Conservation (phyloP, 1,284 basidiomycete genomes). For the Pseudozyma flocculosa region DNA sequence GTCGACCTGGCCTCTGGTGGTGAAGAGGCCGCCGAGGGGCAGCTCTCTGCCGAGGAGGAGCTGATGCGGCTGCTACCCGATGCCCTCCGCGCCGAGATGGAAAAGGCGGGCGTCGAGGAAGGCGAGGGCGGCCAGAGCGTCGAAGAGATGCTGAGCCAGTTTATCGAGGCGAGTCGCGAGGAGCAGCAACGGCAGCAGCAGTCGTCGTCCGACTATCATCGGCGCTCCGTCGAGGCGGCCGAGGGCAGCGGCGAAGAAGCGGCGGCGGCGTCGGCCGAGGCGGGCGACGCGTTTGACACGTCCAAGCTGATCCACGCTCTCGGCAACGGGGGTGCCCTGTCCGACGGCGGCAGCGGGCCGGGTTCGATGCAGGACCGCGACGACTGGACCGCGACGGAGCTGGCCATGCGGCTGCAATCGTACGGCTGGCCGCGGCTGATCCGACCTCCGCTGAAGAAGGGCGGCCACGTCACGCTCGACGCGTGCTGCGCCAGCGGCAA, state of each 20-base stretch:
- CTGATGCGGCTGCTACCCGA: conserved; percentile 30
- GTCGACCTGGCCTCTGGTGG: neutral
- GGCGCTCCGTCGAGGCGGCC: too few species aligned
- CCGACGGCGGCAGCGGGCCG: too few species aligned
- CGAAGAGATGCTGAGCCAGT: neutral
- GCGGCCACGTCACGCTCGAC: conserved; percentile 90
- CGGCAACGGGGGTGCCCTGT: too few species aligned
- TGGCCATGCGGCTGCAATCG: conserved; percentile 41
- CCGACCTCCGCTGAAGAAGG: conserved; percentile 83
- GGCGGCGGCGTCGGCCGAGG: neutral
- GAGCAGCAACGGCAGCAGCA: conserved; percentile 1
- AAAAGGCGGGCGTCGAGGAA: conserved; percentile 1
- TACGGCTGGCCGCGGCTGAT: conserved; percentile 81
- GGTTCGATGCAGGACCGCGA: too few species aligned
- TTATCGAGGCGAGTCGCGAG: neutral
- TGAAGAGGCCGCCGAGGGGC: too few species aligned
- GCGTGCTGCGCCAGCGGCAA: conserved; percentile 80
- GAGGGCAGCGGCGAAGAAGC: neutral
- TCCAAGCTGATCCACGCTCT: too few species aligned
- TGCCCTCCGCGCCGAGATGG: conserved; percentile 21
- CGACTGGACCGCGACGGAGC: conserved; percentile 6
- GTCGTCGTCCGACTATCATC: too few species aligned
- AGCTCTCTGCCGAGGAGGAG: conserved; percentile 22
- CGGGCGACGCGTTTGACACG: too few species aligned
- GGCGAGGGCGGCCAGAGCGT: neutral